A percentile compares a stretch with the other conserved stretches of the same genome.
phyloP scores from a whole-genome alignment of 2,329 filamentous ascomycete genomes.

The Gaeumannomyces tritici region DNA sequence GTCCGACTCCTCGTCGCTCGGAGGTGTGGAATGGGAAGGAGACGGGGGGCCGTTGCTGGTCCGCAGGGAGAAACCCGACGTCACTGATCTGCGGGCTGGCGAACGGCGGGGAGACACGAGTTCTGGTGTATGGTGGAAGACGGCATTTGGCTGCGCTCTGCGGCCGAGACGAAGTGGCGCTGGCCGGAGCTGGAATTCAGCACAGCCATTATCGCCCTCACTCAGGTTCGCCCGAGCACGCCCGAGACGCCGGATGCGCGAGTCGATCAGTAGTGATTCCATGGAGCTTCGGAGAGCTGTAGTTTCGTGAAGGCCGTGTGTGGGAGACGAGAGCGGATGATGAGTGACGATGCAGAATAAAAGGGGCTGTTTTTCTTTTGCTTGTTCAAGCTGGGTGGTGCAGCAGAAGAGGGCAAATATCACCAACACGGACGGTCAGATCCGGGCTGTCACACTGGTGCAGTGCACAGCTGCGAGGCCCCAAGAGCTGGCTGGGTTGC shows the following conservation, averaged over 20 bases:
- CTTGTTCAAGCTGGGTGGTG: background rate
- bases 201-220: conserved; percentile 4
- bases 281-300: background rate
- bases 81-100: background rate
- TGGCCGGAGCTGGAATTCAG: conserved; percentile 8
- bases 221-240: background rate
- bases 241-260: background rate
- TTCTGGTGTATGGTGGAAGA: background rate
- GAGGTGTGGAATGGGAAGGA: background rate
- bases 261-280: background rate
- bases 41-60: background rate
- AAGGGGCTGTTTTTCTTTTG: background rate
- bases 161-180: conserved; percentile 9
- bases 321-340: background rate
- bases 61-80: background rate
- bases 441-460: background rate
- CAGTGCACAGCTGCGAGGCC: too few species aligned
- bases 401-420: background rate
- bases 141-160: conserved; percentile 8
- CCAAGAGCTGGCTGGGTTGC: too few species aligned
- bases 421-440: background rate
- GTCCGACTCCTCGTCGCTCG: conserved; percentile 1
- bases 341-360: background rate
- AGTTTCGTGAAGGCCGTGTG: background rate
- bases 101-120: background rate